Evolutionary conservation across 768 basidiomycete species (phyloP).

Genomic region (Boletus speciosus): DNA sequence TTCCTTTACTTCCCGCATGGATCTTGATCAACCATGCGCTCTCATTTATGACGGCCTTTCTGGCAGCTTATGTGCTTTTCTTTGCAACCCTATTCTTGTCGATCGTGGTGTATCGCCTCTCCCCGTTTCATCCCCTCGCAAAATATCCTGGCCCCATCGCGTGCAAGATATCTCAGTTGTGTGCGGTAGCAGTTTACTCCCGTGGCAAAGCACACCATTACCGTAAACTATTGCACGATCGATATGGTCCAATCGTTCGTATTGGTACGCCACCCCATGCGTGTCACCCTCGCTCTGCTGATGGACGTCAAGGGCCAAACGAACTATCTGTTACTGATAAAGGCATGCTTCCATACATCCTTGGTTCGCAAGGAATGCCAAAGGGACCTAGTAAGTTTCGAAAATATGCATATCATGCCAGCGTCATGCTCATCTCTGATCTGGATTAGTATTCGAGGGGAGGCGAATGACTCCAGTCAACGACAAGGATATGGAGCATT

Average conservation of each 20-base stretch:
- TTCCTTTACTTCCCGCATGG: constrained; percentile 14
- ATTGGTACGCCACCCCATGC: constrained; percentile 22
- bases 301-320: constrained; percentile 33
- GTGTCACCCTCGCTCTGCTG: constrained; percentile 1
- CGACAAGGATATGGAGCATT: constrained; percentile 5
- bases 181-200: constrained; percentile 17
- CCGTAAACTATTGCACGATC: constrained; percentile 23
- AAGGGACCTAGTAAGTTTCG: constrained; percentile 27
- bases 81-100: constrained; percentile 24
- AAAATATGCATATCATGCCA: background rate
- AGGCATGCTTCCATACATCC: constrained; percentile 21
- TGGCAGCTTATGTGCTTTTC: constrained; percentile 16
- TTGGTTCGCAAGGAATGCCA: constrained; percentile 28
- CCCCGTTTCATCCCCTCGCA: constrained; percentile 37
- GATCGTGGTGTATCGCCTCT: constrained; percentile 36
- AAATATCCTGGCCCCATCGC: constrained; percentile 35
- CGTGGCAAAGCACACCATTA: constrained; percentile 20
- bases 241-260: constrained; percentile 33
- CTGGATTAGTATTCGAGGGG: constrained; percentile 18
- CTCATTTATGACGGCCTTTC: constrained; percentile 4
- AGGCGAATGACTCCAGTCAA: constrained; percentile 20
- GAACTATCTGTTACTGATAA: constrained; percentile 33
- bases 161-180: constrained; percentile 32
- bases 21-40: constrained; percentile 5
- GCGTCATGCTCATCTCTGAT: constrained; percentile 2